Evolutionary conservation across 2,329 filamentous ascomycete species (phyloP), one percentile per base, ranked within the genome.

Genomic region (Amesomyces nigricolor): DNA sequence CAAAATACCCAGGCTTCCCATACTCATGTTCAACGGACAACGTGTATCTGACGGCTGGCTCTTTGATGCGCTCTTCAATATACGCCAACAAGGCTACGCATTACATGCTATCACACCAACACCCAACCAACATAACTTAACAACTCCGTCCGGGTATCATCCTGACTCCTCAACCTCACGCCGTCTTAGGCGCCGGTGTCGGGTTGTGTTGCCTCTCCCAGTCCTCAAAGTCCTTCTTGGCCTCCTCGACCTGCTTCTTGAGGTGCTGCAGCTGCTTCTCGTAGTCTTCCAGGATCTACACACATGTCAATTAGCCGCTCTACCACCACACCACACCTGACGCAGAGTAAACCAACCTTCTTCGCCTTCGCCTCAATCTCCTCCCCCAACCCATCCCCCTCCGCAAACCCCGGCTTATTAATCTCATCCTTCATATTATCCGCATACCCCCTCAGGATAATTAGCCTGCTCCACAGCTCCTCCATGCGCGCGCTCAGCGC

Each of bases 391-490:
- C 78, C 76, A 35, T 81, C 79, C 14, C 75, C 74, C 39, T 80
- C 77, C 51, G 77, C 73, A 26, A 76, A 72, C 2, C 83, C 81
- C 53, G 85, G 75, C 72, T 83, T 85, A 67, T 86, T 87, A 56
- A 89, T 78, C 73, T 94, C 88, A 63, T 81, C 82, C 66, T 86
- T 86, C 63, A 95, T 71, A 64, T 83, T 80, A 62, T 86, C 82
- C 19, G 87, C 86, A 61, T 89, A 83, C 58, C 88, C 87, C 61
- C 87, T 78, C 47, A 94, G 74, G 38, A 86, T 81, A 47, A 91
- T 86, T 73, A 94, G 81, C 45, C 89, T 77, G 61, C 88, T 90
- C 89, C 89, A 94, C 44, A 94, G 83, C 74, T 94, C 89, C 70
- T 94, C 89, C 67, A 89, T 86, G 62, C 88, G 77, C 2, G 88